Conservation (phyloP, 2,329 filamentous ascomycete species). For the Aspergillus novofumigatus region DNA sequence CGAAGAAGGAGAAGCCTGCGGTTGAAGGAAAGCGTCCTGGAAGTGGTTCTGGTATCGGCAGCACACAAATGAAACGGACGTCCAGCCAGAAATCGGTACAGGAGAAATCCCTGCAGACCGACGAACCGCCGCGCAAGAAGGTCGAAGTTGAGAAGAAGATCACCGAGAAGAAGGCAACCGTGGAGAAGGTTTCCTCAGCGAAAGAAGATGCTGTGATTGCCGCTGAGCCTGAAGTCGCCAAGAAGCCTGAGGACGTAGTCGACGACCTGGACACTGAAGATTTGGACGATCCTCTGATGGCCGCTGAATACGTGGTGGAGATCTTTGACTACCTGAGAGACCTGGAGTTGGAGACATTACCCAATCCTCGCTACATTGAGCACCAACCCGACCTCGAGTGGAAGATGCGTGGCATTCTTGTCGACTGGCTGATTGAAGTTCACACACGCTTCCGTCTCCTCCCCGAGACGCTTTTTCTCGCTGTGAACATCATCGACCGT, state of each 20-base stretch:
- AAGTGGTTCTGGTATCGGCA: constrained; percentile 65
- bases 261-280: constrained; percentile 78
- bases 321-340: constrained; percentile 95
- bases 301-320: constrained; percentile 92
- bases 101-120: constrained; percentile 52
- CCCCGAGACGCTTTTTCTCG: constrained; percentile 92
- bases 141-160: constrained; percentile 51
- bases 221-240: constrained; percentile 36
- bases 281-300: constrained; percentile 91
- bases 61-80: constrained; percentile 63
- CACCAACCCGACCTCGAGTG: constrained; percentile 94
- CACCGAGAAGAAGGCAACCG: constrained; percentile 15
- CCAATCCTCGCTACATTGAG: constrained; percentile 91
- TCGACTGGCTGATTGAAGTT: constrained; percentile 98
- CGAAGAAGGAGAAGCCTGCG: constrained; percentile 65
- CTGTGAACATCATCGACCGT: constrained; percentile 97
- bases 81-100: constrained; percentile 55
- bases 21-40: constrained; percentile 67
- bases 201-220: constrained; percentile 22
- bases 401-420: constrained; percentile 96
- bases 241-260: constrained; percentile 38
- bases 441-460: constrained; percentile 94
- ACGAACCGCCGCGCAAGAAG: constrained; percentile 68
- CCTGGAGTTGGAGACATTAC: constrained; percentile 73
- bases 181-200: constrained; percentile 30